These are phyloP conservation scores for Diaporthe citrichinensis DNA, from an alignment of 2,329 filamentous ascomycete species.

Conservation along the genomic window DNA sequence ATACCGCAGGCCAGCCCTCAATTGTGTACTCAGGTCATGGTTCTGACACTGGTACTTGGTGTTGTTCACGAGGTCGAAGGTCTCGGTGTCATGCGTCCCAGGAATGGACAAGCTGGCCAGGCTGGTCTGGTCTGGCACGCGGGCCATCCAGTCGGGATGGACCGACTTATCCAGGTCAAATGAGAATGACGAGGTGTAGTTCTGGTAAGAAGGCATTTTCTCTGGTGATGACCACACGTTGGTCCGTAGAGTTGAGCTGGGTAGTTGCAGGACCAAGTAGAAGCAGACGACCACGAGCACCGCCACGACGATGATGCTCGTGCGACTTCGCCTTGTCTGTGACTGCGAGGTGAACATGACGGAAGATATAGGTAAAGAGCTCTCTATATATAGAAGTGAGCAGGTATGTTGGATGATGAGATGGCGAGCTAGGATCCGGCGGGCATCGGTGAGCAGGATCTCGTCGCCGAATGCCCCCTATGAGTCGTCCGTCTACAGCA, in stretches of 20 bases:
- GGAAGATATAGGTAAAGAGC: neutral
- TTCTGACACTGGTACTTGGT: conserved; percentile 62
- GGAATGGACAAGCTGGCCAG: conserved; percentile 64
- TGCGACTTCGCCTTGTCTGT: conserved; percentile 33
- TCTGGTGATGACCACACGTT: neutral
- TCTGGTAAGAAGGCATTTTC: conserved; percentile 36
- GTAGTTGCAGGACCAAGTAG: conserved; percentile 36
- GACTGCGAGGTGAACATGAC: conserved; percentile 30
- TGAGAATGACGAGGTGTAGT: conserved; percentile 54
- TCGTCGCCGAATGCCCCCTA: neutral
- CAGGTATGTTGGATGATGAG: neutral
- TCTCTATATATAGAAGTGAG: neutral
- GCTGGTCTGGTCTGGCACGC: conserved; percentile 56
- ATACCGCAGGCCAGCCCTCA: conserved; percentile 63
- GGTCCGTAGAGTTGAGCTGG: conserved; percentile 16
- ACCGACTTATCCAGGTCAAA: conserved; percentile 56
- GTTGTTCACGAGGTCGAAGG: conserved; percentile 55
- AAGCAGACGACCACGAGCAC: conserved; percentile 28
- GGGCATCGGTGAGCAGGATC: neutral
- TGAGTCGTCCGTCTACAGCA: neutral
- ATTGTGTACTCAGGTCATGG: conserved; percentile 59
- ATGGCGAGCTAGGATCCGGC: neutral
- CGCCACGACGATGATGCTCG: conserved; percentile 24
- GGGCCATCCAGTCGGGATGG: conserved; percentile 59
- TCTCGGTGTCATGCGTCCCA: conserved; percentile 69